These are phyloP conservation scores for Tympanopsis confertula DNA, from an alignment of 2,329 filamentous ascomycete species.

Conservation along the genomic window DNA sequence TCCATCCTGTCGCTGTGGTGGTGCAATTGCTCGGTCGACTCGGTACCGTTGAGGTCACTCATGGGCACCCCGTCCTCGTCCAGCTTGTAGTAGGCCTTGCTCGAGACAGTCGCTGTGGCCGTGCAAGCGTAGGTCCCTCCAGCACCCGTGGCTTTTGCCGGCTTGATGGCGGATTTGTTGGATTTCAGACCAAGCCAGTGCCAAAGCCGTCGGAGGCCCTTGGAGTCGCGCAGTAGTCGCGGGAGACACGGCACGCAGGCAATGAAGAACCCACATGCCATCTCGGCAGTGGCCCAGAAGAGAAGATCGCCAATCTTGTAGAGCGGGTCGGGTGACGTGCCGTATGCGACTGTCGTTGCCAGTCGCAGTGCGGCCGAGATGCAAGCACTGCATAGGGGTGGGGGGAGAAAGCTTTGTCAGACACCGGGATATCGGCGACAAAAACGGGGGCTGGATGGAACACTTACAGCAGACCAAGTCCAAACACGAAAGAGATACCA, in stretches of 20 bases:
- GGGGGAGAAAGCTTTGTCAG: too few species aligned
- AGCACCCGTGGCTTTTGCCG: not conserved
- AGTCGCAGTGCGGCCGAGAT: constrained; percentile 25
- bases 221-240: constrained; percentile 14
- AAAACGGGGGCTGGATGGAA: too few species aligned
- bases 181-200: not conserved
- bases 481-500: too few species aligned
- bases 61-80: not conserved
- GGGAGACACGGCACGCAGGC: constrained; percentile 23
- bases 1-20: not conserved
- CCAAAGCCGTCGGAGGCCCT: not conserved
- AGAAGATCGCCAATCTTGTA: constrained; percentile 23
- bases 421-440: too few species aligned
- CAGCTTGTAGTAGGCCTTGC: not conserved
- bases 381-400: constrained; percentile 24
- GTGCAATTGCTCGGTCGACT: not conserved
- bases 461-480: too few species aligned
- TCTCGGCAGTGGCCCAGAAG: constrained; percentile 31
- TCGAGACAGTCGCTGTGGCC: not conserved
- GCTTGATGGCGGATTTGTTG: not conserved
- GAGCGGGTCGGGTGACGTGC: constrained; percentile 15
- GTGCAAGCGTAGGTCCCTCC: not conserved
- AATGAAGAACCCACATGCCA: constrained; percentile 31
- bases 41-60: not conserved
- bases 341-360: constrained; percentile 16